A percentile compares a stretch with the other conserved stretches of the same genome.
Conservation (phyloP, 768 basidiomycete genomes). For the Leucocoprinus leucothites region DNA sequence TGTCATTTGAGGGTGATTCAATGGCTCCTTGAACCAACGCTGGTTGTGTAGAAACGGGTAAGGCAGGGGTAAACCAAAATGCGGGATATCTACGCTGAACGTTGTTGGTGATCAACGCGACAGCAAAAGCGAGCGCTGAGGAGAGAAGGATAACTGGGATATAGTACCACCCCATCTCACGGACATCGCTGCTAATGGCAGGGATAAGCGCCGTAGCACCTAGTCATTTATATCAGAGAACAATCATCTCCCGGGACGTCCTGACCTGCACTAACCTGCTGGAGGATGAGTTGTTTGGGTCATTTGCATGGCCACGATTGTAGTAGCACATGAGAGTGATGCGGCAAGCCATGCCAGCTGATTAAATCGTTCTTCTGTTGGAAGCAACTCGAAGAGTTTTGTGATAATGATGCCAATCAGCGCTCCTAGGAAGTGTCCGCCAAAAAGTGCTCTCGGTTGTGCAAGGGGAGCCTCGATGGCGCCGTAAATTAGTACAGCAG, state of each 20-base stretch:
- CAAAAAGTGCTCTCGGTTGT: conserved; percentile 48
- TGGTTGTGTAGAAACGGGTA: neutral
- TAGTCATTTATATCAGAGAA: conserved; percentile 11
- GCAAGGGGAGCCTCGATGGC: conserved; percentile 49
- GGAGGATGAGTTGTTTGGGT: conserved; percentile 53
- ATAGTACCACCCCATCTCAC: conserved; percentile 51
- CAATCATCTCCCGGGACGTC: neutral
- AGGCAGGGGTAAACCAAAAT: conserved; percentile 39
- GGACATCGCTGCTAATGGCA: conserved; percentile 37
- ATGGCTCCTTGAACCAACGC: too few species aligned
- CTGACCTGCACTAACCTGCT: conserved; percentile 30
- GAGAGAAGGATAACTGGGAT: conserved; percentile 50
- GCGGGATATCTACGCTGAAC: conserved; percentile 48
- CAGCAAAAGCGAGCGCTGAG: conserved; percentile 37
- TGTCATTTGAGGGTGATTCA: too few species aligned
- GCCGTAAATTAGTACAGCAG: conserved; percentile 53
- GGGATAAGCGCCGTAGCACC: conserved; percentile 54
- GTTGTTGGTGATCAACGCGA: conserved; percentile 48
- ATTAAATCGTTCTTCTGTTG: conserved; percentile 36
- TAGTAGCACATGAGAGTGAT: conserved; percentile 38
- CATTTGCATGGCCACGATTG: conserved; percentile 49
- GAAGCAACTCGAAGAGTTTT: conserved; percentile 46
- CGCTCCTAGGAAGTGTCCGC: conserved; percentile 50
- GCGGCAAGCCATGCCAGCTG: conserved; percentile 49
- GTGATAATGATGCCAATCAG: conserved; percentile 47